These are phyloP conservation scores for Tremella yokohamensis DNA, from an alignment of 768 basidiomycete genomes.

Conservation along the genomic window DNA sequence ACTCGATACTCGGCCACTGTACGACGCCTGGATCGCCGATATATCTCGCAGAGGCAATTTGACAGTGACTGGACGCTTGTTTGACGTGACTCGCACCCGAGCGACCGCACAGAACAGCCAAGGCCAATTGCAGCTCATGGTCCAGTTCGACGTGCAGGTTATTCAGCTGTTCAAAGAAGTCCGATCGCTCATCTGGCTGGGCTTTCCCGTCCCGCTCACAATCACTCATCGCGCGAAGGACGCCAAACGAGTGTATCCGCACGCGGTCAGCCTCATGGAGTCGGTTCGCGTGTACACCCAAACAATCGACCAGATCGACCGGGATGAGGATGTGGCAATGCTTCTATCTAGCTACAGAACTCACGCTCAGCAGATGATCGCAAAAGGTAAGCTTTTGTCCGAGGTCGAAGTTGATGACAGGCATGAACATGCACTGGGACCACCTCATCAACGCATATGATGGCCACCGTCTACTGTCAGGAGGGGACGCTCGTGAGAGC, in stretches of 20 bases:
- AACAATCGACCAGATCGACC: conserved; percentile 84
- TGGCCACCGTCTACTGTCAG: conserved; percentile 66
- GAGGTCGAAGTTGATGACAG: conserved; percentile 53
- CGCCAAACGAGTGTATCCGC: conserved; percentile 95
- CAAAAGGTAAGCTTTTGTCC: conserved; percentile 59
- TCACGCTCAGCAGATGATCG: conserved; percentile 88
- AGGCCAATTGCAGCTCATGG: conserved; percentile 65
- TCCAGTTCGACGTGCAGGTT: conserved; percentile 97
- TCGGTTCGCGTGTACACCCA: conserved; percentile 97
- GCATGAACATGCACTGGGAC: conserved; percentile 96
- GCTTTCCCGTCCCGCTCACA: conserved; percentile 90
- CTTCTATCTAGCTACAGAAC: conserved; percentile 91
- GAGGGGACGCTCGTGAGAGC: conserved; percentile 71
- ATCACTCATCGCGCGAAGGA: conserved; percentile 97
- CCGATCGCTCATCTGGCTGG: conserved; percentile 89
- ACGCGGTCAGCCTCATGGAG: conserved; percentile 90
- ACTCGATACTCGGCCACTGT: conserved; percentile 88
- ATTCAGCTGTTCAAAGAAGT: conserved; percentile 95
- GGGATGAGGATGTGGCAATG: conserved; percentile 87
- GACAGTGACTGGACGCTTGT: conserved; percentile 75
- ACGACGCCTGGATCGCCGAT: conserved; percentile 93
- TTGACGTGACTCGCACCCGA: conserved; percentile 65
- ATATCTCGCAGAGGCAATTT: conserved; percentile 68
- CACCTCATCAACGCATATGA: conserved; percentile 94
- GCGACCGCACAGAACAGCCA: conserved; percentile 52